phyloP scores from a whole-genome alignment of 83 land plant genomes.

The Diphasiastrum complanatum region DNA sequence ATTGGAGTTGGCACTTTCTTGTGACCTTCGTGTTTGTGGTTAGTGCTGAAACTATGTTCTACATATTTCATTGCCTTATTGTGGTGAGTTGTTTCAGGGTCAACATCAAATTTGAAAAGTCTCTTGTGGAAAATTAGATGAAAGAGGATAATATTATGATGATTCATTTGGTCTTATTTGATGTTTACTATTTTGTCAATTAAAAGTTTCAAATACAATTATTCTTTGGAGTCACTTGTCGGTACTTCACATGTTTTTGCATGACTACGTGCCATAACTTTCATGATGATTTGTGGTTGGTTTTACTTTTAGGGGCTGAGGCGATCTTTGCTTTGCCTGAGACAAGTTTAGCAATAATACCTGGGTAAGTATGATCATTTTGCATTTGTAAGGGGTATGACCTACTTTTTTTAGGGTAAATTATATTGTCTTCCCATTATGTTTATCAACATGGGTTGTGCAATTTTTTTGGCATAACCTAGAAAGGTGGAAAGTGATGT shows the following conservation, averaged over 20 bases:
- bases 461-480: too few species aligned
- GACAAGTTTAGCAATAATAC: conserved; percentile 96
- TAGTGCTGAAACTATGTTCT: conserved; percentile 8
- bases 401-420: too few species aligned
- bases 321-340: conserved; percentile 84
- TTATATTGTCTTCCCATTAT: too few species aligned
- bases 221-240: not conserved
- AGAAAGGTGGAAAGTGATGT: too few species aligned
- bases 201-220: not conserved
- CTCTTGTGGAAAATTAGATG: too few species aligned
- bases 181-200: too few species aligned
- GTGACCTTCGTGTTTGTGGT: conserved; percentile 95
- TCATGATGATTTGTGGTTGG: conserved; percentile 7
- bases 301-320: conserved; percentile 48
- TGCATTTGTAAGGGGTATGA: too few species aligned
- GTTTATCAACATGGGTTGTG: too few species aligned
- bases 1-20: conserved; percentile 80
- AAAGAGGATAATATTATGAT: too few species aligned
- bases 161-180: too few species aligned
- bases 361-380: conserved; percentile 91
- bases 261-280: not conserved
- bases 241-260: not conserved
- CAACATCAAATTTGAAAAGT: too few species aligned
- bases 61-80: not conserved
- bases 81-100: not conserved